phyloP scores from a whole-genome alignment of 331 rosid genomes.

The Arachis monticola region DNA sequence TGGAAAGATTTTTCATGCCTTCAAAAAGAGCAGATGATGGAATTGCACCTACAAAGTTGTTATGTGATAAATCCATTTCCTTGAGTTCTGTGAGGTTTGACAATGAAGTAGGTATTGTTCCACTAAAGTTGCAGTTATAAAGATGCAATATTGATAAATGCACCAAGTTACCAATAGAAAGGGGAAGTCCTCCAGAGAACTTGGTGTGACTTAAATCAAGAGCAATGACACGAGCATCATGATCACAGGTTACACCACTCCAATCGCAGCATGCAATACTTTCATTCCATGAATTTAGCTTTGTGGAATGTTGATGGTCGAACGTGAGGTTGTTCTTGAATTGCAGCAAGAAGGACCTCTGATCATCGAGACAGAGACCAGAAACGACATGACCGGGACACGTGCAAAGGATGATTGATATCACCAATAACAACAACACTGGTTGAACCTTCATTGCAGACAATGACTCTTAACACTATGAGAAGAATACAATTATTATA shows the following conservation, averaged over 20 bases:
- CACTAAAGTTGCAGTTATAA: too few species aligned
- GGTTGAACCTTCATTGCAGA: neutral
- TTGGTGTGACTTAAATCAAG: conserved; percentile 44
- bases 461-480: too few species aligned
- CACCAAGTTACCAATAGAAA: neutral
- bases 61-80: neutral
- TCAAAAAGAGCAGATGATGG: conserved; percentile 11
- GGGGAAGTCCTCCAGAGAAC: neutral
- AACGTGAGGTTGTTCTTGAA: neutral
- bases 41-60: neutral
- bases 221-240: conserved; percentile 33
- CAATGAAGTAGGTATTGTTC: neutral
- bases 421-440: neutral
- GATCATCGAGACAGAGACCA: conserved; percentile 24
- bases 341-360: conserved; percentile 6
- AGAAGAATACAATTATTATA: too few species aligned
- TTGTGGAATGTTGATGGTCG: neutral
- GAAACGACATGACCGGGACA: neutral
- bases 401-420: neutral
- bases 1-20: neutral
- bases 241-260: conserved; percentile 36
- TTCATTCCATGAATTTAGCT: neutral
- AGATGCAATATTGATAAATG: neutral
- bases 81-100: neutral
- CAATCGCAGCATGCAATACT: conserved; percentile 5